phyloP scores from a whole-genome alignment of 192 early-diverging fungal species.

The Chytriomyces hyalinus region DNA sequence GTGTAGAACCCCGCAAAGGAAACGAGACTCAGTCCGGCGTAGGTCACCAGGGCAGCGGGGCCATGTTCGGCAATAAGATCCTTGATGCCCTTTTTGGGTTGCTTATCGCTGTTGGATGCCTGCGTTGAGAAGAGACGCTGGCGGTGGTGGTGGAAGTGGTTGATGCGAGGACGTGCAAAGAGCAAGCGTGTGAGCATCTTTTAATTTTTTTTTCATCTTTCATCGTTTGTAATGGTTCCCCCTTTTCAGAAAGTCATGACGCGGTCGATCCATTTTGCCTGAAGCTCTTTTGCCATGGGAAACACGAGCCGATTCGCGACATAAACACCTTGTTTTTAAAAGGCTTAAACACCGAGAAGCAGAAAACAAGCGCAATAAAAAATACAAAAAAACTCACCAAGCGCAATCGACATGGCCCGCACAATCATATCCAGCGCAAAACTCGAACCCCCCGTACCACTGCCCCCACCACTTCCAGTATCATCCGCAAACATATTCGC shows the following conservation, averaged over 20 bases:
- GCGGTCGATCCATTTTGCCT: conserved; percentile 11
- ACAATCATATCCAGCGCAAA: conserved; percentile 33
- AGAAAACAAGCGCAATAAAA: background rate
- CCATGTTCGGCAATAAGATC: conserved; percentile 39
- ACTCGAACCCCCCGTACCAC: conserved; percentile 10
- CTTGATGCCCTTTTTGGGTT: conserved; percentile 8
- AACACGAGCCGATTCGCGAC: conserved; percentile 22
- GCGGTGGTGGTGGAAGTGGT: too few species aligned
- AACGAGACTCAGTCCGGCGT: conserved; percentile 32
- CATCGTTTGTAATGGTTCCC: background rate
- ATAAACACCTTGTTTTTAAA: background rate
- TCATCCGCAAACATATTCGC: conserved; percentile 2
- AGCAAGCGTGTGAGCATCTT: background rate
- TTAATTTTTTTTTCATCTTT: background rate
- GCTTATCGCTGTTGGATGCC: background rate
- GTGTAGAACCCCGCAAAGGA: conserved; percentile 37
- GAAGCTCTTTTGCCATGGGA: background rate
- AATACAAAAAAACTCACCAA: background rate
- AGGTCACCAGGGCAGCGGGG: conserved; percentile 40
- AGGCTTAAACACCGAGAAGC: background rate
- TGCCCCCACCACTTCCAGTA: background rate
- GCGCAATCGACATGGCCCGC: conserved; percentile 17
- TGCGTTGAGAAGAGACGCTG: too few species aligned
- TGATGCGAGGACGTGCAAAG: too few species aligned
- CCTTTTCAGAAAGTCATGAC: conserved; percentile 10